Conservation (phyloP, 2,329 filamentous ascomycete genomes). For the Ceratocystiopsis sp. region DNA sequence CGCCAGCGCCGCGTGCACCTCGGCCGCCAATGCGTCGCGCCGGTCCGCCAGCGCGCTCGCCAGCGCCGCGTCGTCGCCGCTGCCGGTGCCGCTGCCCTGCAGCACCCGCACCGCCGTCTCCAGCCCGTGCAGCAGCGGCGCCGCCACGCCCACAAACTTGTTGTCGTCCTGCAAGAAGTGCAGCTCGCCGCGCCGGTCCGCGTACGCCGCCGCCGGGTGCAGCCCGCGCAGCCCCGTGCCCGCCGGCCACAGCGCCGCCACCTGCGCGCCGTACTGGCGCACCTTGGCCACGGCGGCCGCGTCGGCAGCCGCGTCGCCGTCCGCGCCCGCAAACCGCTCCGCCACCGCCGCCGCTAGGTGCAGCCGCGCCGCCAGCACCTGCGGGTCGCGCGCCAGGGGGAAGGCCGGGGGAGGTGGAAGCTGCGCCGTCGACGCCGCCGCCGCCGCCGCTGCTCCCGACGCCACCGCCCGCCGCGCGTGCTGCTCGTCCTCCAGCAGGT, state of each 20-base stretch:
- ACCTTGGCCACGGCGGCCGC: conserved; percentile 20
- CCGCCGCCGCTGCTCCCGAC: not conserved
- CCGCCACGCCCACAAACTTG: conserved; percentile 19
- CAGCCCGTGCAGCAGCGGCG: conserved; percentile 26
- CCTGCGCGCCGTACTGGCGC: conserved; percentile 13
- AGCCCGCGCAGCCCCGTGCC: conserved; percentile 19
- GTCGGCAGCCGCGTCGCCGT: conserved; percentile 1
- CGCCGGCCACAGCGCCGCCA: conserved; percentile 25
- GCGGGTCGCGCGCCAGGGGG: conserved; percentile 24
- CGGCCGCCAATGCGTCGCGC: conserved; percentile 15
- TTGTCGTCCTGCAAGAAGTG: conserved; percentile 18
- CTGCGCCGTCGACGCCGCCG: conserved; percentile 1
- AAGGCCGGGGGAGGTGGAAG: conserved; percentile 7
- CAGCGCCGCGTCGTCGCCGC: conserved; percentile 9
- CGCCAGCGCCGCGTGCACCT: conserved; percentile 12
- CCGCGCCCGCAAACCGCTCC: conserved; percentile 12
- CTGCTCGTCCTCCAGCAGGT: conserved; percentile 27
- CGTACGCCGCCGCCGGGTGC: conserved; percentile 18
- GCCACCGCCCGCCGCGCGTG: conserved; percentile 16
- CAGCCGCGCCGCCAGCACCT: conserved; percentile 23
- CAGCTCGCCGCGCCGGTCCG: conserved; percentile 11
- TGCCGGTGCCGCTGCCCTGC: conserved; percentile 9
- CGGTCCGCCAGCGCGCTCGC: conserved; percentile 22
- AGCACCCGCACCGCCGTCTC: conserved; percentile 26
- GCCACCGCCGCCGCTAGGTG: conserved; percentile 26